phyloP scores from a whole-genome alignment of 164 flowering plant genomes.

The Aristolochia californica region DNA sequence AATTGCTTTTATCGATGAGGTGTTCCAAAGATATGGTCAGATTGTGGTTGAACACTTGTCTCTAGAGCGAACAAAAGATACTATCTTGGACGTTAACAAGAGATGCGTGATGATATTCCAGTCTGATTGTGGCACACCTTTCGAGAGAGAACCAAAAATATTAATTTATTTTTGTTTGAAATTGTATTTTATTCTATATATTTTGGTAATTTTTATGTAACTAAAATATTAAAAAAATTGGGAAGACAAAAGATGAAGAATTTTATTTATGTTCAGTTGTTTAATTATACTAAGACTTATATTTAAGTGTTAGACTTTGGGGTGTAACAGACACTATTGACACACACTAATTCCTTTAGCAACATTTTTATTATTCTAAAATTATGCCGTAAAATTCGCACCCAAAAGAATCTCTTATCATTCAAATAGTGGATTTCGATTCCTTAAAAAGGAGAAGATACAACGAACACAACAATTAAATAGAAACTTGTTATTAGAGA shows the following conservation, averaged over 20 bases:
- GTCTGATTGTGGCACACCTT: too few species aligned
- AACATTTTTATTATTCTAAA: not conserved
- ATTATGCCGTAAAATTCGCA: slow-evolving; percentile 4
- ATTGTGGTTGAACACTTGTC: slow-evolving; percentile 47
- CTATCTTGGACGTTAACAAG: not conserved
- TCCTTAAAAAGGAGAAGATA: slow-evolving; percentile 25
- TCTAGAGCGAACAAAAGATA: not conserved
- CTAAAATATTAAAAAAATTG: too few species aligned
- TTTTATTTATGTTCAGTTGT: too few species aligned
- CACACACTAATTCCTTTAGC: not conserved
- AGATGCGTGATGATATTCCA: too few species aligned
- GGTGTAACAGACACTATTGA: too few species aligned
- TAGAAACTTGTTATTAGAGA: not conserved
- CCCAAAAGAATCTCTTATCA: slow-evolving; percentile 39
- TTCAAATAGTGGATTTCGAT: slow-evolving; percentile 25
- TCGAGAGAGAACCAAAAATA: too few species aligned
- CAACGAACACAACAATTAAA: not conserved
- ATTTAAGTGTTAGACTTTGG: too few species aligned
- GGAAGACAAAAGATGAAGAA: too few species aligned
- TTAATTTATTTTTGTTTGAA: too few species aligned
- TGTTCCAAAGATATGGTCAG: slow-evolving; percentile 43
- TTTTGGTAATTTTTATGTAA: too few species aligned
- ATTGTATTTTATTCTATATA: too few species aligned
- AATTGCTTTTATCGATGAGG: slow-evolving; percentile 32
- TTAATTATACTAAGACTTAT: too few species aligned